Percentiles rank a stretch among this genome's conserved stretches.
phyloP scores from a whole-genome alignment of 768 basidiomycete genomes.

The Panaeolus cyanescens region DNA sequence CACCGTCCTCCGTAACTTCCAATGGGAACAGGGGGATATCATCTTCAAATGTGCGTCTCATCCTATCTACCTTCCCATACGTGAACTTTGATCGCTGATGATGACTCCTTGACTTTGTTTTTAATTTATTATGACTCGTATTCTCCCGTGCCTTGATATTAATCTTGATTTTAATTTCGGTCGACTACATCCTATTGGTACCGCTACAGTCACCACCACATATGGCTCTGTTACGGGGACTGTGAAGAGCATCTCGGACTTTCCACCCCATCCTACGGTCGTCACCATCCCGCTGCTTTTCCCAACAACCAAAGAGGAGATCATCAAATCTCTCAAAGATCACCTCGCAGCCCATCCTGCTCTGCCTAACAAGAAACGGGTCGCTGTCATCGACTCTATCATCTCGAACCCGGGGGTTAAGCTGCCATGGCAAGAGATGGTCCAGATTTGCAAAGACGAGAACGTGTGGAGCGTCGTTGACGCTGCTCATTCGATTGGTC shows the following conservation, averaged over 20 bases:
- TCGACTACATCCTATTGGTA: background rate
- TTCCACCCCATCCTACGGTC: constrained; percentile 51
- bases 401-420: constrained; percentile 62
- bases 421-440: constrained; percentile 81
- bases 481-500: constrained; percentile 82
- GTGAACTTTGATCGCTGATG: background rate
- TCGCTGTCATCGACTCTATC: constrained; percentile 74
- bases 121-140: background rate
- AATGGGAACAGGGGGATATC: constrained; percentile 68
- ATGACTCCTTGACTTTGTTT: background rate
- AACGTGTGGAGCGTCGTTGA: constrained; percentile 73
- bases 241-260: constrained; percentile 55
- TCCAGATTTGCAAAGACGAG: constrained; percentile 61
- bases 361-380: constrained; percentile 46
- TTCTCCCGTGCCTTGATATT: background rate
- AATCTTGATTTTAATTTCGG: background rate
- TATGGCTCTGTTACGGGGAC: constrained; percentile 58
- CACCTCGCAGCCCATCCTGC: constrained; percentile 37
- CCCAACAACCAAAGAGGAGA: constrained; percentile 55
- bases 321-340: constrained; percentile 51
- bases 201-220: constrained; percentile 35
- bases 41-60: constrained; percentile 56
- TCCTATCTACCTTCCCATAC: constrained; percentile 9
- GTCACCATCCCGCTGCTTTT: constrained; percentile 54
- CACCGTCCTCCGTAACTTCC: constrained; percentile 66